Evolutionary conservation across 345 rosid species (phyloP).

Genomic region (Hibiscus tridactylites): DNA sequence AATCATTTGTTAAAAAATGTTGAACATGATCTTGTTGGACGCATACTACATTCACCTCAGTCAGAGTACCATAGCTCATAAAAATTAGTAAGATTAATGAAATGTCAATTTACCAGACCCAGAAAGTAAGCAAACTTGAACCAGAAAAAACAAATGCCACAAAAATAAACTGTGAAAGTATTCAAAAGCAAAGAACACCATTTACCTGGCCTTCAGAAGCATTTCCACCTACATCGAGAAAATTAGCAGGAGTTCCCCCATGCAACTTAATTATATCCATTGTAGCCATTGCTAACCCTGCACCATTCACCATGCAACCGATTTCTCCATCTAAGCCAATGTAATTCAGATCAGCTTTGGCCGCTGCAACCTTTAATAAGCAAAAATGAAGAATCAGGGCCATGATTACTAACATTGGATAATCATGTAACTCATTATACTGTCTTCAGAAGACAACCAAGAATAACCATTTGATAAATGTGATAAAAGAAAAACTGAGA

Average conservation of each 20-base stretch:
- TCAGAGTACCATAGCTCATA: background rate
- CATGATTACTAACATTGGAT: background rate
- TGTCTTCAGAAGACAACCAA: slow-evolving; percentile 2
- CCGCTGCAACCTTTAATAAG: slow-evolving; percentile 73
- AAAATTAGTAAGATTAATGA: background rate
- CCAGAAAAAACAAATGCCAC: background rate
- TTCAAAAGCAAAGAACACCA: slow-evolving; percentile 4
- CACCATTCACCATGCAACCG: slow-evolving; percentile 99
- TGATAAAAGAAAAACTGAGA: background rate
- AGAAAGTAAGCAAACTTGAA: background rate
- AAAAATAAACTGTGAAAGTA: background rate
- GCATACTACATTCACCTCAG: background rate
- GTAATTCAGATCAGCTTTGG: slow-evolving; percentile 92
- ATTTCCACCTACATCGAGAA: slow-evolving; percentile 96
- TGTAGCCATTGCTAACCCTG: slow-evolving; percentile 99
- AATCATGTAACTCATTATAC: slow-evolving; percentile 14
- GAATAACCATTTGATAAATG: background rate
- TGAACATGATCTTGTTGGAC: background rate
- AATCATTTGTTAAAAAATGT: background rate
- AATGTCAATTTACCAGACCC: background rate
- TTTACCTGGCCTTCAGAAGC: slow-evolving; percentile 88
- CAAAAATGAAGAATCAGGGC: background rate
- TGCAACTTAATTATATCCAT: slow-evolving; percentile 98
- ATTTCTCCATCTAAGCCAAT: slow-evolving; percentile 98
- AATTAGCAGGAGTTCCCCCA: slow-evolving; percentile 99